A percentile compares a stretch with the other conserved stretches of the same genome.
Conservation (phyloP, 2,329 filamentous ascomycete genomes). For the Arthroderma sp. region DNA sequence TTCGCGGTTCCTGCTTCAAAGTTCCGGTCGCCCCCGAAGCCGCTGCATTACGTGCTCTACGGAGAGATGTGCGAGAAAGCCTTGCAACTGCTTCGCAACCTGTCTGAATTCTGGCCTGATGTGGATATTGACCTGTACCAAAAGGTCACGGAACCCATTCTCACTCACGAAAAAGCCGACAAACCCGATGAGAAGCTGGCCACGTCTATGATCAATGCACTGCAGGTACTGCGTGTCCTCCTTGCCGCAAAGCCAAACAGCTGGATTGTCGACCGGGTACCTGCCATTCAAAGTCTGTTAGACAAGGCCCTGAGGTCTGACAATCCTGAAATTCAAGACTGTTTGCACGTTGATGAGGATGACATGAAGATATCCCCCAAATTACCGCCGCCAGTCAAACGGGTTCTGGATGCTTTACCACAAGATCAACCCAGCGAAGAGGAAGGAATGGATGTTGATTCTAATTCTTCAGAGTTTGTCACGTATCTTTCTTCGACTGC, state of each 20-base stretch:
- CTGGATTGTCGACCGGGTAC: slow-evolving; percentile 71
- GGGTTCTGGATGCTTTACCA: slow-evolving; percentile 79
- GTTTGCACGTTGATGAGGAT: slow-evolving; percentile 61
- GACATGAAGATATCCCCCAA: slow-evolving; percentile 56
- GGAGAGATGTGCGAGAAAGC: slow-evolving; percentile 78
- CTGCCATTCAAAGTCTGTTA: slow-evolving; percentile 69
- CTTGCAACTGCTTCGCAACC: slow-evolving; percentile 64
- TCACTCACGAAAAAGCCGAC: slow-evolving; percentile 71
- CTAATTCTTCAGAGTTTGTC: slow-evolving; percentile 74
- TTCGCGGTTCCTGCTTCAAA: slow-evolving; percentile 63
- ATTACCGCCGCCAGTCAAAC: slow-evolving; percentile 61
- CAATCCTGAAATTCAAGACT: slow-evolving; percentile 85
- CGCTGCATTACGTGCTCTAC: slow-evolving; percentile 40
- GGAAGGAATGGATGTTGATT: slow-evolving; percentile 64
- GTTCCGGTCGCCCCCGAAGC: slow-evolving; percentile 41
- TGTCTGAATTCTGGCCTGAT: slow-evolving; percentile 85
- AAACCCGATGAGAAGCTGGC: slow-evolving; percentile 72
- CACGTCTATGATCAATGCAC: slow-evolving; percentile 80
- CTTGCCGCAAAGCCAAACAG: slow-evolving; percentile 78
- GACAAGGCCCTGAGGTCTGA: slow-evolving; percentile 84
- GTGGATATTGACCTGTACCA: slow-evolving; percentile 83
- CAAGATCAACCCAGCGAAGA: slow-evolving; percentile 66
- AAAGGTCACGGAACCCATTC: slow-evolving; percentile 74
- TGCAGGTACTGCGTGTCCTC: slow-evolving; percentile 83
- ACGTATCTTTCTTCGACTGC: slow-evolving; percentile 73